These are phyloP conservation scores for Ambrosia trifida DNA, from an alignment of 129 eudicot genomes.

Conservation along the genomic window DNA sequence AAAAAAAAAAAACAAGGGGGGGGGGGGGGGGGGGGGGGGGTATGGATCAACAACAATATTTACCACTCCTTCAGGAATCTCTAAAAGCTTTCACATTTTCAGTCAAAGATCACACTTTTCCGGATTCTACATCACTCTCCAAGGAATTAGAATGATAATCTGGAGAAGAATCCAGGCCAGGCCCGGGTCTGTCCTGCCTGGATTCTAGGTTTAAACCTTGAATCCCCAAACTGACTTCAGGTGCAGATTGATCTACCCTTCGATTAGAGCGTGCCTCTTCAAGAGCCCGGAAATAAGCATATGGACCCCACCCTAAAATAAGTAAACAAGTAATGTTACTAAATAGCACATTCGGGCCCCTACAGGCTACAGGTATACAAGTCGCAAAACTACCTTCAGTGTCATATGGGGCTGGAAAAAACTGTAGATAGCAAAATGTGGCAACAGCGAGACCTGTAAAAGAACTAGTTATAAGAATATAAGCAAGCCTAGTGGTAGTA, in stretches of 20 bases:
- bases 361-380: not conserved
- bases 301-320: slow-evolving; percentile 72
- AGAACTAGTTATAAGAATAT: not conserved
- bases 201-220: slow-evolving; percentile 27
- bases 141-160: slow-evolving; percentile 33
- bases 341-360: not conserved
- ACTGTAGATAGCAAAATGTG: slow-evolving; percentile 75
- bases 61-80: slow-evolving; percentile 9
- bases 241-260: slow-evolving; percentile 15
- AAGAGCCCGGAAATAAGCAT: slow-evolving; percentile 72
- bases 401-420: slow-evolving; percentile 79
- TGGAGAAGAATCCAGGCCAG: slow-evolving; percentile 16
- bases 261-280: slow-evolving; percentile 49
- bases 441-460: slow-evolving; percentile 60
- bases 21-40: too few species aligned
- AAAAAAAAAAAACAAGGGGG: slow-evolving; percentile 8
- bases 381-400: slow-evolving; percentile 43
- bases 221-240: slow-evolving; percentile 27
- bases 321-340: slow-evolving; percentile 13
- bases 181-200: slow-evolving; percentile 1
- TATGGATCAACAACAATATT: slow-evolving; percentile 1
- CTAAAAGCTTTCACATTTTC: not conserved
- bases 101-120: slow-evolving; percentile 30
- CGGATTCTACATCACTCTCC: slow-evolving; percentile 54
- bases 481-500: not conserved